A percentile compares a stretch with the other conserved stretches of the same genome.
phyloP scores from a whole-genome alignment of 108 stramenopile genomes.

The Stephanodiscus minutulus region DNA sequence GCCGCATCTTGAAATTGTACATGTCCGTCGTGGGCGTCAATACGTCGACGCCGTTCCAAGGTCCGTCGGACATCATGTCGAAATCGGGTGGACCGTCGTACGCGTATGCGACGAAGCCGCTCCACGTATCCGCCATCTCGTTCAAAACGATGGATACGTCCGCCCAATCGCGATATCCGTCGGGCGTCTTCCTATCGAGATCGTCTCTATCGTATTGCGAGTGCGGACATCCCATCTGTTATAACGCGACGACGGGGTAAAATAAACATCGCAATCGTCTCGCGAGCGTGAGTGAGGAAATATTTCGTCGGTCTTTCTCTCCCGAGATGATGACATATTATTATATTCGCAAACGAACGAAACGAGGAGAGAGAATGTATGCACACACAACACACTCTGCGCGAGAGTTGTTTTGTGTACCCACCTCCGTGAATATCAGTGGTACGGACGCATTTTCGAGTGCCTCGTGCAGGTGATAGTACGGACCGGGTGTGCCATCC shows the following conservation, averaged over 20 bases:
- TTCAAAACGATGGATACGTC: constrained; percentile 45
- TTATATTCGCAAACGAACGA: too few species aligned
- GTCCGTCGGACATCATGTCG: constrained; percentile 51
- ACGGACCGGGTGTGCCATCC: constrained; percentile 58
- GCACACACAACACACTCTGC: too few species aligned
- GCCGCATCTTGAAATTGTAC: constrained; percentile 45
- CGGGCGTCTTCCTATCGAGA: constrained; percentile 20
- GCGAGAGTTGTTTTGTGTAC: too few species aligned
- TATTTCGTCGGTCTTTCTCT: too few species aligned
- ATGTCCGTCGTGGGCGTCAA: constrained; percentile 45
- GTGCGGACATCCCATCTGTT: constrained; percentile 71
- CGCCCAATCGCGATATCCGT: constrained; percentile 55
- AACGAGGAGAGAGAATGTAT: too few species aligned
- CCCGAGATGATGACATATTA: too few species aligned
- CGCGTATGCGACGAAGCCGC: constrained; percentile 66
- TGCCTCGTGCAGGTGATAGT: constrained; percentile 47
- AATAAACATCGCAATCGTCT: too few species aligned
- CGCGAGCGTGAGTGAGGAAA: too few species aligned
- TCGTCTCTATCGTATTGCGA: constrained; percentile 60
- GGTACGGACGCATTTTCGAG: constrained; percentile 44
- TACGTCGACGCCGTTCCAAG: constrained; percentile 50
- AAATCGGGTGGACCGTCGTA: constrained; percentile 62
- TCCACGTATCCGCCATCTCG: constrained; percentile 57
- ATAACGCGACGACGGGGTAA: too few species aligned
- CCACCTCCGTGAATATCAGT: constrained; percentile 58